Evolutionary conservation across 129 eudicot genomes (phyloP).

Genomic region (Flaveria bidentis): DNA sequence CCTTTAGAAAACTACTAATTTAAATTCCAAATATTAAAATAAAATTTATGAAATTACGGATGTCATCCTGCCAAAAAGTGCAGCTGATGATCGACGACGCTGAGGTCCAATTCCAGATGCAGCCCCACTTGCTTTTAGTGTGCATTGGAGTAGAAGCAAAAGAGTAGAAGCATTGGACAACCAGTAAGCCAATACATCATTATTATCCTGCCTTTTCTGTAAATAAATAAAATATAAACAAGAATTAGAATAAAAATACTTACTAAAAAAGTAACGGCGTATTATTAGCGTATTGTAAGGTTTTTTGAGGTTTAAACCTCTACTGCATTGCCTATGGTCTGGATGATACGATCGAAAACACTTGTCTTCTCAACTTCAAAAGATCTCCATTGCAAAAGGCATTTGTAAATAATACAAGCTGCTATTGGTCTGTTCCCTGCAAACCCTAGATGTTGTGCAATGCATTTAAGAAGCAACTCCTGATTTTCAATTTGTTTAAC

Average conservation of each 20-base stretch:
- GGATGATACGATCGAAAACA: slow-evolving; percentile 86
- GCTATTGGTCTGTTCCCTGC: slow-evolving; percentile 78
- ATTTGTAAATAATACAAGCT: slow-evolving; percentile 87
- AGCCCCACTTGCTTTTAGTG: slow-evolving; percentile 89
- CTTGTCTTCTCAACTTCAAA: slow-evolving; percentile 94
- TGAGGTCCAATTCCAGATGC: slow-evolving; percentile 71
- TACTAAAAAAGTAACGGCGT: neutral
- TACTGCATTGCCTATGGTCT: slow-evolving; percentile 83
- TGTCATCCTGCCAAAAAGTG: slow-evolving; percentile 84
- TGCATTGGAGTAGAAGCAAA: slow-evolving; percentile 81
- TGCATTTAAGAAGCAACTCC: slow-evolving; percentile 79
- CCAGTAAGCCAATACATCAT: slow-evolving; percentile 89
- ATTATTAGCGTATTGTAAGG: neutral
- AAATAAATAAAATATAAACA: slow-evolving; percentile 13
- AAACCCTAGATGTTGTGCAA: slow-evolving; percentile 79
- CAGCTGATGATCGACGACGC: slow-evolving; percentile 84
- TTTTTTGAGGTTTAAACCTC: slow-evolving; percentile 51
- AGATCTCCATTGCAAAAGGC: slow-evolving; percentile 97
- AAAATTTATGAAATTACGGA: slow-evolving; percentile 44
- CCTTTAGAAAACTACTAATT: neutral
- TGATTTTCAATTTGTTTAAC: slow-evolving; percentile 93
- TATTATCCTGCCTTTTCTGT: slow-evolving; percentile 77
- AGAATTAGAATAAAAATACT: slow-evolving; percentile 15
- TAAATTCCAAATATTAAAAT: slow-evolving; percentile 12
- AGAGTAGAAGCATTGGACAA: slow-evolving; percentile 91